Percentiles rank a stretch among this genome's conserved stretches.
phyloP scores from a whole-genome alignment of 2,329 filamentous ascomycete species.

The Stemphylium lycopersici region DNA sequence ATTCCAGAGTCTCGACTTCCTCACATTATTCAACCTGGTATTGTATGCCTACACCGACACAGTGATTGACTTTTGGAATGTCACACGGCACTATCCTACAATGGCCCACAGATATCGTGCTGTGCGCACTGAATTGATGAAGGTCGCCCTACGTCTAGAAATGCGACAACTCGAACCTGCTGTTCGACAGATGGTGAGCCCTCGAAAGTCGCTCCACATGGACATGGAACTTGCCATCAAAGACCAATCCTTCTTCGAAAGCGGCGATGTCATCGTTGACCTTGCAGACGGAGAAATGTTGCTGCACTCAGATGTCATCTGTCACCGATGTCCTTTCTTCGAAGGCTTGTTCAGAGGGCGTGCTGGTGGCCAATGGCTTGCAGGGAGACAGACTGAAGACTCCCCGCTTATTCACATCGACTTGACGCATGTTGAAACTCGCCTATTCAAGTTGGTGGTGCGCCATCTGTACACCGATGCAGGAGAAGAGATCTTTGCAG shows the following conservation, averaged over 20 bases:
- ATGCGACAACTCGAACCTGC: slow-evolving; percentile 76
- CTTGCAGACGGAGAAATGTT: slow-evolving; percentile 72
- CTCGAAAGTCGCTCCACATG: slow-evolving; percentile 66
- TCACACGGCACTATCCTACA: slow-evolving; percentile 68
- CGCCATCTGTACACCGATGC: slow-evolving; percentile 83
- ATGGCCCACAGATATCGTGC: slow-evolving; percentile 77
- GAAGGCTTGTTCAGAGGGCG: slow-evolving; percentile 87
- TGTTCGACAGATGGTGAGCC: slow-evolving; percentile 73
- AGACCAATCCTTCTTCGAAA: slow-evolving; percentile 74
- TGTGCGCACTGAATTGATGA: slow-evolving; percentile 86
- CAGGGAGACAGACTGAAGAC: slow-evolving; percentile 64
- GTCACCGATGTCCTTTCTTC: slow-evolving; percentile 90
- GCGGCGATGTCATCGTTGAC: slow-evolving; percentile 79
- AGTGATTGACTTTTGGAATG: slow-evolving; percentile 85
- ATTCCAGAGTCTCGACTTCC: slow-evolving; percentile 74
- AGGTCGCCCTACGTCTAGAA: slow-evolving; percentile 72
- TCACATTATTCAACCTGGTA: slow-evolving; percentile 79
- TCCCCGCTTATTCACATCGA: slow-evolving; percentile 71
- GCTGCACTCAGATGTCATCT: slow-evolving; percentile 80
- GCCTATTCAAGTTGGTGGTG: slow-evolving; percentile 79
- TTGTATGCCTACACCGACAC: slow-evolving; percentile 82
- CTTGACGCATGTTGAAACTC: slow-evolving; percentile 76
- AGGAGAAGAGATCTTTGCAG: slow-evolving; percentile 80
- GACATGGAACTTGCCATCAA: slow-evolving; percentile 75
- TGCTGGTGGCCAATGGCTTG: slow-evolving; percentile 83